Conservation (phyloP, 345 rosid genomes). For the Orychophragmus violaceus region DNA sequence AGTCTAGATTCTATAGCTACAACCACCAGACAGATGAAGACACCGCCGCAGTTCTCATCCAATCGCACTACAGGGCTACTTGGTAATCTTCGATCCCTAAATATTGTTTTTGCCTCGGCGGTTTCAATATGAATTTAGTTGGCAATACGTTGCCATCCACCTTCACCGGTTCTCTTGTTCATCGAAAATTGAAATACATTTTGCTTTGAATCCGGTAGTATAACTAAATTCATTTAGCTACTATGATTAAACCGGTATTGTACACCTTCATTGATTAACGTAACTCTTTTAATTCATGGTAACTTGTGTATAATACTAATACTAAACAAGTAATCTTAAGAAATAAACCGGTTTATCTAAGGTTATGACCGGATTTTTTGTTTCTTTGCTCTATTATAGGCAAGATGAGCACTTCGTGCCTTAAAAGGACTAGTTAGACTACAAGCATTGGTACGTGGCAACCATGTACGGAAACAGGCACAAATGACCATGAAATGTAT, state of each 20-base stretch:
- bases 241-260: neutral
- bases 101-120: neutral
- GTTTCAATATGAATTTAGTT: too few relatives aligned
- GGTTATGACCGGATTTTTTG: neutral
- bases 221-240: neutral
- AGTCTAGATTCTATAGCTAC: too few relatives aligned
- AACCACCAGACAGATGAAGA: constrained; percentile 72
- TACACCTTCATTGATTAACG: neutral
- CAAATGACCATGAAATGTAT: constrained; percentile 95
- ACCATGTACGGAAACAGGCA: constrained; percentile 90
- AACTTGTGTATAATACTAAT: neutral
- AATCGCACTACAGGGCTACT: constrained; percentile 73
- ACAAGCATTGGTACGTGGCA: constrained; percentile 89
- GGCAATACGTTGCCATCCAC: too few relatives aligned
- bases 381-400: constrained; percentile 32
- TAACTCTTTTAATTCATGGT: neutral
- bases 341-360: neutral
- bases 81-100: constrained; percentile 35
- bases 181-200: neutral
- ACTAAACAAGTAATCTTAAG: neutral
- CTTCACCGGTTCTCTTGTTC: neutral
- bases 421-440: constrained; percentile 86
- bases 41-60: constrained; percentile 73
- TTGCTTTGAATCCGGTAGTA: neutral
- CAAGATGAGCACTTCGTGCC: constrained; percentile 85